Base-by-base conservation (phyloP, 352 stramenopile species). In the Phytophthora pinifolia region DNA sequence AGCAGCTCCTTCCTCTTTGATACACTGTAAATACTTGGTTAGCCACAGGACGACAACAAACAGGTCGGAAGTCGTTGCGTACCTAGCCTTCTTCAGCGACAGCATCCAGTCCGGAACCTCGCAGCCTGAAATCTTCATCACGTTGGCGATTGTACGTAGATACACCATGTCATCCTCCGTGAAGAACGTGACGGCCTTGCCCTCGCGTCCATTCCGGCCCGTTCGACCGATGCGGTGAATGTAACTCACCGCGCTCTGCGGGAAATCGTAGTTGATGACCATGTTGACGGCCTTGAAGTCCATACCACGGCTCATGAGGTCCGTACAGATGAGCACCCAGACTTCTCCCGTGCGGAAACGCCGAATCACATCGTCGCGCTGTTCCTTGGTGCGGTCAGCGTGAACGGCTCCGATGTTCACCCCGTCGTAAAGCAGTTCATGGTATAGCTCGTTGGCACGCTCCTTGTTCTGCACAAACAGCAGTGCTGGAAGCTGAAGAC, bases 231-330 rank as follows among this genome's bases (percentile, higher is more conserved):
- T 98, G 44, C 97, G 83, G 80, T 99, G 94, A 45, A 99, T 96
- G 73, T 99, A 99, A 48, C 89, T 94, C 54, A 96, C 82, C 18
- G 83, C 83, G 50, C 86, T 92, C 78, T 88, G 89, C 8, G 98
- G 97, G 59, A 99, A 97, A 74, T 99, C 97, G 65, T 99, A 99
- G 74, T 99, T 99, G 68, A 99, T 98, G 7, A 99, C 97, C 85
- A 98, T 98, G 59, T 99, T 99, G 6, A 99, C 96, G 14, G 92
- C 97, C 74, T 98, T 98, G 65, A 99, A 99, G 79, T 99, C 97
- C 61, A 99, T 98, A 63, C 98, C 98, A 61, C 98, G 83, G 20
- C 89, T 97, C 70, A 99, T 97, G 7, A 99, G 72, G 65, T 99
- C 98, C n/a, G 98, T 99, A 50, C 93, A 98, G 53, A 99, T 99